These are phyloP conservation scores for Trichocladium uniseriatum DNA, from an alignment of 495 filamentous ascomycete species.

Conservation along the genomic window DNA sequence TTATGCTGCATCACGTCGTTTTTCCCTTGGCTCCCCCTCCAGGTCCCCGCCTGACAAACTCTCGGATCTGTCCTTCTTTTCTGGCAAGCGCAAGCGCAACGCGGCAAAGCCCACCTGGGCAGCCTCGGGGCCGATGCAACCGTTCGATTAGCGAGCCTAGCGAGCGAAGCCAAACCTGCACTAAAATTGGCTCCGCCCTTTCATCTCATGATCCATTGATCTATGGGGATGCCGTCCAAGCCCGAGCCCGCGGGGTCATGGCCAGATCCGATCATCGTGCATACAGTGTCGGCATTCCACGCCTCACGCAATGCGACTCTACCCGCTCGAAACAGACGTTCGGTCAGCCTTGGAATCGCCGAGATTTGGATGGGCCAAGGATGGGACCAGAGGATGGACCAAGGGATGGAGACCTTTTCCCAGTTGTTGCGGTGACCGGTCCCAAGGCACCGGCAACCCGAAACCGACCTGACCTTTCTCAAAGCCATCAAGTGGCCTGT, in stretches of 20 bases:
- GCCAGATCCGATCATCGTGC: constrained; percentile 17
- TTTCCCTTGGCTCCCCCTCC: no score
- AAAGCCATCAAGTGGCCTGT: no score
- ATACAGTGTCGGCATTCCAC: no score
- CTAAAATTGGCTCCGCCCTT: constrained; percentile 18
- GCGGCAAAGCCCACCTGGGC: constrained; percentile 4
- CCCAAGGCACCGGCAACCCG: no score
- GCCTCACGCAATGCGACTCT: no score
- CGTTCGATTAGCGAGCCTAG: constrained; percentile 29
- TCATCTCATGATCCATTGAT: constrained; percentile 18
- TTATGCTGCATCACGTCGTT: constrained; percentile 7
- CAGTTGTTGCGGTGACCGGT: no score
- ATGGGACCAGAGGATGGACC: no score
- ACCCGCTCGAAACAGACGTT: neutral
- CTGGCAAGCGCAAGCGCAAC: neutral
- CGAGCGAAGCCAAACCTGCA: neutral
- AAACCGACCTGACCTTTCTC: no score
- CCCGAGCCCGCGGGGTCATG: constrained; percentile 1
- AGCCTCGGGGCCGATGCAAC: constrained; percentile 20
- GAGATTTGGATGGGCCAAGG: neutral
- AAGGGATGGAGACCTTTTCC: no score
- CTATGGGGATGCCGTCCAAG: constrained; percentile 4
- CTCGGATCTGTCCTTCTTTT: constrained; percentile 19
- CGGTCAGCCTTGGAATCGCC: neutral
- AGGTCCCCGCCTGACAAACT: constrained; percentile 10